Evolutionary conservation across 2,329 filamentous ascomycete genomes (phyloP).

Genomic region (Parastagonospora nodorum): DNA sequence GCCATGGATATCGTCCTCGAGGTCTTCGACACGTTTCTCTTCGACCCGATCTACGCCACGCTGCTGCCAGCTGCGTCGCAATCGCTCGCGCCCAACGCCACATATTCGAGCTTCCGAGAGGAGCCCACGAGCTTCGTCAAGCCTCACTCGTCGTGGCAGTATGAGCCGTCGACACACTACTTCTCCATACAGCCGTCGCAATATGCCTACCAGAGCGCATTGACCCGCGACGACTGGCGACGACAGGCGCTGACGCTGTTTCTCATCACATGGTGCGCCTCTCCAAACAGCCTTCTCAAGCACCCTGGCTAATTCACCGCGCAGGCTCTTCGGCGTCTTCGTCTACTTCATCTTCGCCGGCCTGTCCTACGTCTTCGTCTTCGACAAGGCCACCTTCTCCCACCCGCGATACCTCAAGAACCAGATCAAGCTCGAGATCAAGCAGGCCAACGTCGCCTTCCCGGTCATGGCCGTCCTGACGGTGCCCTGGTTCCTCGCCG

Average conservation of each 20-base stretch:
- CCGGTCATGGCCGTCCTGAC: slow-evolving; percentile 84
- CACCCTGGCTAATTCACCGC: slow-evolving; percentile 11
- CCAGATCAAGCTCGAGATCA: slow-evolving; percentile 85
- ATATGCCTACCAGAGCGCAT: slow-evolving; percentile 79
- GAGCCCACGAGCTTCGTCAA: slow-evolving; percentile 36
- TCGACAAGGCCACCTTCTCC: slow-evolving; percentile 85
- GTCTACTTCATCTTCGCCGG: slow-evolving; percentile 85
- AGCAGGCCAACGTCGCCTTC: slow-evolving; percentile 75
- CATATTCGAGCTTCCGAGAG: slow-evolving; percentile 58
- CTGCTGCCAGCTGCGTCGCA: slow-evolving; percentile 63
- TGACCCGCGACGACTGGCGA: slow-evolving; percentile 75
- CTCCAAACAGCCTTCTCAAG: background rate
- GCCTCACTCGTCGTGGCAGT: slow-evolving; percentile 60
- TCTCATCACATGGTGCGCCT: slow-evolving; percentile 77
- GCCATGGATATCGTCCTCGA: slow-evolving; percentile 93
- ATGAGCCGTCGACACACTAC: slow-evolving; percentile 73
- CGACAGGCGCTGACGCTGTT: slow-evolving; percentile 79
- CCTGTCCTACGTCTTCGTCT: slow-evolving; percentile 85
- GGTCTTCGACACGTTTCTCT: slow-evolving; percentile 77
- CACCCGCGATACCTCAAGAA: slow-evolving; percentile 97
- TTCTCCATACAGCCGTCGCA: slow-evolving; percentile 71
- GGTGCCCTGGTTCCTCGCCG: slow-evolving; percentile 77
- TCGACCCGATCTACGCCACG: slow-evolving; percentile 78
- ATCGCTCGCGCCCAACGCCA: slow-evolving; percentile 59
- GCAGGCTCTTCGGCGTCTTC: slow-evolving; percentile 83